Evolutionary conservation across 352 stramenopile genomes (phyloP), one percentile per base, ranked within the genome.

Genomic region (Globisporangium paroecandrum): DNA sequence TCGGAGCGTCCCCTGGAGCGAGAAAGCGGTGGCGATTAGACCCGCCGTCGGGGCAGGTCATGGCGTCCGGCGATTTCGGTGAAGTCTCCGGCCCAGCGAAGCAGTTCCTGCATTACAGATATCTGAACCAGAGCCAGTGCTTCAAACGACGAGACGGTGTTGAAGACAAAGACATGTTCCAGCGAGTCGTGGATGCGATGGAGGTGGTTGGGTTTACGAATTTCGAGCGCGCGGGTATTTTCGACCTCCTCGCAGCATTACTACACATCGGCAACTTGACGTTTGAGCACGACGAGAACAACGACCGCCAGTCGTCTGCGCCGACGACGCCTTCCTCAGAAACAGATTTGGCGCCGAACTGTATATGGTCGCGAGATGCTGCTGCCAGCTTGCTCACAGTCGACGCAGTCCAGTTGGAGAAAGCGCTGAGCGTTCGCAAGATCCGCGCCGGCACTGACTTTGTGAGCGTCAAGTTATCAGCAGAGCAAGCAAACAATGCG

Each of bases 261-360:
- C 81, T 97, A 72, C 90, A 97, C 68, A 87, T 97, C 58, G 90
- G 91, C 9, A 97, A 97, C 67, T 77, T 97, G 34, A 82, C 78
- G 20, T 97, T 97, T 62, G 84, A 93, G 74, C 82, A 92, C 72
- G 81, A 94, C 68, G 85, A 90, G 62, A 77, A 84, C 60, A 82
- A 66, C 51, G 79, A 88, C 25, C 82, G 75, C 15, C 71, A 82
- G 47, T 85, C 77, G 0, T 71, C 77, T 22, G 72, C 71, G 0
- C 65, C 73, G n/a, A 61, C 70, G 3, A 55, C 66, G 13, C 49
- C 72, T 0, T 66, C 74, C 0, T 79, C 70, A 0, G 47, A 61
- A 9, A 82, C 79, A 10, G 85, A 94, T 49, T 66, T 94, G 7
- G 69, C 80, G 12, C 77, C 82, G 1, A 79, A 74, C 34, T 90